phyloP scores from a whole-genome alignment of 108 stramenopile species.

The Nitzschia inconspicua region DNA sequence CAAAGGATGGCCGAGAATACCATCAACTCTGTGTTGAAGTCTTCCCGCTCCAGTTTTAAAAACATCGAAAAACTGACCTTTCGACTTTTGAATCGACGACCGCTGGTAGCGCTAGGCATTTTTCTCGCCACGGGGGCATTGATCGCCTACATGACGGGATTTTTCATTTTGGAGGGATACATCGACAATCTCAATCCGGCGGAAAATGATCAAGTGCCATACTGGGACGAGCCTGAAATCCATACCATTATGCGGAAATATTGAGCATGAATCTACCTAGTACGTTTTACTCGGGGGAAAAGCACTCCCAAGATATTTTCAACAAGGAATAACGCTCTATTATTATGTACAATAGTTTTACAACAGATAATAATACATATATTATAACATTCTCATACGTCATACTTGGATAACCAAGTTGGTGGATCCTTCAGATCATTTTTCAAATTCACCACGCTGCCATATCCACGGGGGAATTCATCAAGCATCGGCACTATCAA shows the following conservation, averaged over 20 bases:
- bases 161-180: slow-evolving; percentile 33
- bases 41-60: slow-evolving; percentile 13
- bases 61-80: slow-evolving; percentile 18
- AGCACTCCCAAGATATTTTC: too few species aligned
- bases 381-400: too few species aligned
- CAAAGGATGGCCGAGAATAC: background rate
- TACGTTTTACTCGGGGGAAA: too few species aligned
- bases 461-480: slow-evolving; percentile 45
- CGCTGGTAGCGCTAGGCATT: slow-evolving; percentile 18
- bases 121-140: slow-evolving; percentile 16
- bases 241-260: too few species aligned
- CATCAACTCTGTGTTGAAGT: slow-evolving; percentile 7
- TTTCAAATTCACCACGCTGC: slow-evolving; percentile 44
- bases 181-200: slow-evolving; percentile 26
- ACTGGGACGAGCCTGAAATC: slow-evolving; percentile 28
- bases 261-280: too few species aligned
- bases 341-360: too few species aligned
- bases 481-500: background rate
- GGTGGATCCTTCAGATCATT: too few species aligned
- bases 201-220: slow-evolving; percentile 26
- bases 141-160: slow-evolving; percentile 25
- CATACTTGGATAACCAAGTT: too few species aligned
- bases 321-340: too few species aligned
- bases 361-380: too few species aligned
- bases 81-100: slow-evolving; percentile 5